Evolutionary conservation across 768 basidiomycete genomes (phyloP).

Genomic region (Hericium erinaceus): DNA sequence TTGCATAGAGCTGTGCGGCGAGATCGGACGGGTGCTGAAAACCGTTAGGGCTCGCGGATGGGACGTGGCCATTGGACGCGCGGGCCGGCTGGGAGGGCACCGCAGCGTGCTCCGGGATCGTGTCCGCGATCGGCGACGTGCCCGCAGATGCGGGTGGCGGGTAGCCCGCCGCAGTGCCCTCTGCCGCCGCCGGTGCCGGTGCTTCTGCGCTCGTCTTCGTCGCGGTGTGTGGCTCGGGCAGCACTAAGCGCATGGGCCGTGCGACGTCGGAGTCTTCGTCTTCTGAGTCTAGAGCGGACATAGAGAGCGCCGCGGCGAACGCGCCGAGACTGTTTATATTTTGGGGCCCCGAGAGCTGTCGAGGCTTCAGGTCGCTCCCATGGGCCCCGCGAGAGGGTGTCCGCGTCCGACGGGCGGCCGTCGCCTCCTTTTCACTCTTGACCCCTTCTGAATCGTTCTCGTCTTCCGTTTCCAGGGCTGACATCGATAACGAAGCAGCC

Average conservation of each 20-base stretch:
- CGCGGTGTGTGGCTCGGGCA: neutral
- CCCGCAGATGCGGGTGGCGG: neutral
- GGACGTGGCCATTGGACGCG: neutral
- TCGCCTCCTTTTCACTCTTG: constrained; percentile 9
- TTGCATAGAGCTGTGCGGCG: constrained; percentile 34
- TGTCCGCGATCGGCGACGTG: neutral
- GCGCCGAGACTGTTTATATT: neutral
- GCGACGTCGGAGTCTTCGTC: neutral
- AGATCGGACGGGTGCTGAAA: constrained; percentile 27
- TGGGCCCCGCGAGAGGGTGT: neutral
- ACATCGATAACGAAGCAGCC: constrained; percentile 10
- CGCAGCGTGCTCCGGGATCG: neutral
- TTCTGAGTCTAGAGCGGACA: neutral
- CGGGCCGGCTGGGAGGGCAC: neutral
- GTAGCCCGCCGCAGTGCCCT: neutral
- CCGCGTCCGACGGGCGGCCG: neutral
- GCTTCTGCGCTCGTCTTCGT: neutral
- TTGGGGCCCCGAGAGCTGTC: neutral
- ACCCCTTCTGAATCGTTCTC: constrained; percentile 14
- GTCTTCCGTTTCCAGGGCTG: constrained; percentile 23
- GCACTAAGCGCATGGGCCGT: neutral
- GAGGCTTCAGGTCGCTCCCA: neutral
- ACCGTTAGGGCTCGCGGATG: constrained; percentile 3
- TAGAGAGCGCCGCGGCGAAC: neutral
- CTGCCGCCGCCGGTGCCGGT: neutral